These are phyloP conservation scores for Irpex sp. DNA, from an alignment of 1,284 basidiomycete genomes.

Conservation along the genomic window DNA sequence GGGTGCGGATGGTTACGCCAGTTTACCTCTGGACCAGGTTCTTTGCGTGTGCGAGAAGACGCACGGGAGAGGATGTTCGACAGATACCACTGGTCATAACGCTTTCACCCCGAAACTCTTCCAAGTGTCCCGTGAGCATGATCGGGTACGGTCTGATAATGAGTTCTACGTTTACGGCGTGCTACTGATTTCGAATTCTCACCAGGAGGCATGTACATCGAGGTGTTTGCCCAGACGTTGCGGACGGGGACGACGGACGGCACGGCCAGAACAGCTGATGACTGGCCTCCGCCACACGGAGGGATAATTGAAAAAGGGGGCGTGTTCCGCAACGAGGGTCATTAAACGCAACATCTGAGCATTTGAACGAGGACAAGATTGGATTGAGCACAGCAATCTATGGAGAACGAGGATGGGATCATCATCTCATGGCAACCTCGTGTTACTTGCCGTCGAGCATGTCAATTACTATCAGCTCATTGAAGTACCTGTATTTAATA, in stretches of 20 bases:
- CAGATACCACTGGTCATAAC: neutral
- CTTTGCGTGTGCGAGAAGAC: neutral
- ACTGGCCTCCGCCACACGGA: neutral
- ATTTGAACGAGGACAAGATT: neutral
- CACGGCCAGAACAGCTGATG: neutral
- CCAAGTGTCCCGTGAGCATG: neutral
- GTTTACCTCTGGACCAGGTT: neutral
- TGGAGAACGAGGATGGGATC: neutral
- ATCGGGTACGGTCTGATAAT: neutral
- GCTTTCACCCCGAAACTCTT: neutral
- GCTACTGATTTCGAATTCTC: conserved; percentile 5
- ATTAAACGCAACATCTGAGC: neutral
- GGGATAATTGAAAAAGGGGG: neutral
- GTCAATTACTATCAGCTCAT: neutral
- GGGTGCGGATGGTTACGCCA: neutral
- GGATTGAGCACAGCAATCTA: neutral
- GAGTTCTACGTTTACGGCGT: neutral
- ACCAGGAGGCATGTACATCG: neutral
- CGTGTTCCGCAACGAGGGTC: neutral
- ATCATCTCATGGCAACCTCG: conserved; percentile 10
- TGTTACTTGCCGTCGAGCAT: neutral
- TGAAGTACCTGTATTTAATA: neutral
- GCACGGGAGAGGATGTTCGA: neutral
- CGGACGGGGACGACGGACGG: neutral
- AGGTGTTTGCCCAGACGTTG: neutral